Evolutionary conservation across 2,329 filamentous ascomycete species (phyloP), one percentile per base, ranked within the genome.

Genomic region (Bipolaris gigantea): DNA sequence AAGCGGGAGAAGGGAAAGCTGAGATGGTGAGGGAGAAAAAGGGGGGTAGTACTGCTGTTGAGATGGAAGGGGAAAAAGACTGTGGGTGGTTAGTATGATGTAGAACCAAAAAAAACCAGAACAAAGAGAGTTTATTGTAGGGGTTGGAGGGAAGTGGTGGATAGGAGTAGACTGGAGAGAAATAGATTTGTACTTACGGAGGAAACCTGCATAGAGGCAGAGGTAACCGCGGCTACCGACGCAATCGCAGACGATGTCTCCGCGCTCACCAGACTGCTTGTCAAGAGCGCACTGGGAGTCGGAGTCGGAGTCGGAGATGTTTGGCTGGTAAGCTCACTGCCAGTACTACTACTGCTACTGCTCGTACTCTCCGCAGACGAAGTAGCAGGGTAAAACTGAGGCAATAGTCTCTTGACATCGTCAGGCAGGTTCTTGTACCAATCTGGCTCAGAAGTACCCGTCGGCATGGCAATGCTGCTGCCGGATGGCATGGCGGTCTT

Each of bases 351-450:
- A 11, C 15, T 40, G 35, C 21, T 18, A 23, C 41, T 19, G 18
- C 33, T 13, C 19, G n/a, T 13, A n/a, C 39, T 46, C 15, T 23
- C 35, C 16, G 25, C 11, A 23, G 42, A 15, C 25, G 45, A 25
- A 45, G 16, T n/a, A 13, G 40, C 59, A 7, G 61, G 61, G 35
- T 63, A 63, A 6, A 60, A 50, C 6, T 19, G 21, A 3, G 55
- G 53, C 2, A 63, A 43, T 21, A 59, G 30, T 4, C 33, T 45
- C 46, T 62, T 63, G 21, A 62, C 48, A 11, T 62, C 55, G 10
- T 15, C 47, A 8, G 61, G 59, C 7, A 63, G 48, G 16, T 57
- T 55, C 21, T 42, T 39, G 48, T 59, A 63, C 58, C 60, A 64
- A n/a, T 51, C 43, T 5, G 60, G 58, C 16, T 54, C 44, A 13